Evolutionary conservation across 768 basidiomycete genomes (phyloP), one percentile per base, ranked within the genome.

Genomic region (Xerocomus potaroensis): DNA sequence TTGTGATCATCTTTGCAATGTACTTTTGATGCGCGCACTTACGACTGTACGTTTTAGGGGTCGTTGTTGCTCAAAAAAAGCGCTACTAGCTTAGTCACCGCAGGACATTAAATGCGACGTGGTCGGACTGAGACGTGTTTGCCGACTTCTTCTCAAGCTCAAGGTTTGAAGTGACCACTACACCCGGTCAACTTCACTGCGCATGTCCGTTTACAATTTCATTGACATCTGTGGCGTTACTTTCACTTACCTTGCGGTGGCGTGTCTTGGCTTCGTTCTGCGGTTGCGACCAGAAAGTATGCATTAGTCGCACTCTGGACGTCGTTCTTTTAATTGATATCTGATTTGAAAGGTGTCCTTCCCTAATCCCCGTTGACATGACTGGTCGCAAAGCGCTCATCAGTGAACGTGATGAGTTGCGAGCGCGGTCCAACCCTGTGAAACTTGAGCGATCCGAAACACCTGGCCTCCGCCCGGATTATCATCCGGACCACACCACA

Each of bases 351-450:
- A 18, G 15, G 45, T 22, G 30, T 10, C 45, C 45, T 37, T 42
- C 23, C 29, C 52, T 62, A 59, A 62, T 62, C 47, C 64, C 62
- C 59, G 61, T 42, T 29, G 35, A 49, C 45, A 37, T 39, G 33
- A 22, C 18, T 23, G 27, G 37, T 21, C 23, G 9, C 39, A 19
- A 36, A 24, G 31, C 32, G 31, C 29, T 33, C 29, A 32, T 41
- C 43, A 30, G 12, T 11, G 37, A 26, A 38, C 27, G 35, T 37
- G 34, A 43, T 29, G 41, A 40, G 12, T 21, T 18, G 19, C 27
- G 22, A 40, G 47, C 31, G n/a, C 23, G 16, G 29, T 24, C 19
- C 33, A 14, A 39, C 26, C 30, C 30, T 46, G 36, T 18, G n/a
- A 36, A 12, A 30, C n/a, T 33, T 36, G 19, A 4, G 11, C 31